Conservation (phyloP, 768 basidiomycete genomes). For the Amanita pallidorosea region DNA sequence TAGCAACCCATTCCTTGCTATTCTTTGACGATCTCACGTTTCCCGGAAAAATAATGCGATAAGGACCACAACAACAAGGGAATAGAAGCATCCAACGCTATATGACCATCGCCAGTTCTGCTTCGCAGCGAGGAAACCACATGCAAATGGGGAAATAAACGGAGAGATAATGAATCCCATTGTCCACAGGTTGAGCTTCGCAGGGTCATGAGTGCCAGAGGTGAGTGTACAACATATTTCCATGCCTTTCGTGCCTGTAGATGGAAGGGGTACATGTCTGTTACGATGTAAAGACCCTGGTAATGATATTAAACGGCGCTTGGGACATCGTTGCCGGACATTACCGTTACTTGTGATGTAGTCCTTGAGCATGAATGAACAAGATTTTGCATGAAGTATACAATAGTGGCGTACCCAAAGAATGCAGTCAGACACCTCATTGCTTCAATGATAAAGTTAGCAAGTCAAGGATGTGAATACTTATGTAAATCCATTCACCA, state of each 20-base stretch:
- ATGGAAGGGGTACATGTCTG: conserved; percentile 51
- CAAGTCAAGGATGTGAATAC: neutral
- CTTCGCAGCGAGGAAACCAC: conserved; percentile 57
- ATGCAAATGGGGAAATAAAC: conserved; percentile 53
- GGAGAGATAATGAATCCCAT: conserved; percentile 64
- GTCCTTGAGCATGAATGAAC: neutral
- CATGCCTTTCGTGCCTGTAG: conserved; percentile 52
- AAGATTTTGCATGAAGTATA: neutral
- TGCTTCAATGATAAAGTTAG: conserved; percentile 17
- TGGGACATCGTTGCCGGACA: neutral
- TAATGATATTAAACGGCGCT: neutral
- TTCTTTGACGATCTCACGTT: conserved; percentile 30
- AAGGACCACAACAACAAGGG: conserved; percentile 38
- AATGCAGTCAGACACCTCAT: conserved; percentile 50
- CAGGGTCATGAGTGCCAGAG: neutral
- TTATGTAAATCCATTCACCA: conserved; percentile 23
- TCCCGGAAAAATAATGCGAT: conserved; percentile 56
- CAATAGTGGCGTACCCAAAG: conserved; percentile 30
- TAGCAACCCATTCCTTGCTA: conserved; percentile 2
- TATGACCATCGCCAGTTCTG: conserved; percentile 58
- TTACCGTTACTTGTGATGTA: conserved; percentile 3
- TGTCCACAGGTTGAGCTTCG: conserved; percentile 58
- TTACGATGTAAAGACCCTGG: conserved; percentile 36
- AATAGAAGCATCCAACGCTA: conserved; percentile 53
- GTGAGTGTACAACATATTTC: neutral